phyloP scores from a whole-genome alignment of 805 yeast genomes.

The Kluyveromyces aestuarii region DNA sequence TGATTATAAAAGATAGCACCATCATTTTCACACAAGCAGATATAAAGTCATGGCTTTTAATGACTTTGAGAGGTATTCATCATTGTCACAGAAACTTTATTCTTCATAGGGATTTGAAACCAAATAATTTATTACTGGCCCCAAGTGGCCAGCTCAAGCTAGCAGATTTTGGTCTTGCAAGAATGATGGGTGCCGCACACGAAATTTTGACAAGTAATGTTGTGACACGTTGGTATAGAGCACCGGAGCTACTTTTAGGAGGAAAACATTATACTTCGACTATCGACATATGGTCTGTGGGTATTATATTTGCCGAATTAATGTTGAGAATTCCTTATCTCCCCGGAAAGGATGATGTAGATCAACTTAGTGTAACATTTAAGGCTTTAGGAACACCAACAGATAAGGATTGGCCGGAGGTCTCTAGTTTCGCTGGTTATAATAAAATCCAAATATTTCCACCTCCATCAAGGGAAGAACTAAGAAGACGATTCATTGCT shows the following conservation, averaged over 20 bases:
- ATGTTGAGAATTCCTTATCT: conserved; percentile 92
- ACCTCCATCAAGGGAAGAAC: conserved; percentile 69
- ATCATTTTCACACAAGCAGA: conserved; percentile 77
- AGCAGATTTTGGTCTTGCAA: conserved; percentile 96
- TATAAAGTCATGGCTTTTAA: conserved; percentile 85
- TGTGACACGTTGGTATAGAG: conserved; percentile 96
- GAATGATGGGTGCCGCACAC: conserved; percentile 70
- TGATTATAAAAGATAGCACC: conserved; percentile 70
- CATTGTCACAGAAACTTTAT: conserved; percentile 91
- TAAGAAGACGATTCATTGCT: conserved; percentile 77
- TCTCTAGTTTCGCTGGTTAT: conserved; percentile 68
- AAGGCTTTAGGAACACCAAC: conserved; percentile 95
- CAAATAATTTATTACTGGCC: conserved; percentile 78
- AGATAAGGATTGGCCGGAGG: conserved; percentile 86
- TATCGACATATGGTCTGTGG: conserved; percentile 93
- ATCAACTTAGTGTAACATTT: conserved; percentile 89
- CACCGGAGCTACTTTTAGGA: conserved; percentile 88
- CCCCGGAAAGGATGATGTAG: conserved; percentile 85
- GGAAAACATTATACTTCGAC: conserved; percentile 84
- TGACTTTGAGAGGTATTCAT: conserved; percentile 91
- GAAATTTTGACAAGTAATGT: conserved; percentile 84
- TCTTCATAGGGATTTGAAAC: conserved; percentile 88
- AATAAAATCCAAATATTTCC: conserved; percentile 70
- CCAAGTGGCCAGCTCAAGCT: conserved; percentile 83
- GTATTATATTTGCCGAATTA: conserved; percentile 90